Evolutionary conservation across 306 rosid species (phyloP).

Genomic region (Cyclanthera cordifolia): DNA sequence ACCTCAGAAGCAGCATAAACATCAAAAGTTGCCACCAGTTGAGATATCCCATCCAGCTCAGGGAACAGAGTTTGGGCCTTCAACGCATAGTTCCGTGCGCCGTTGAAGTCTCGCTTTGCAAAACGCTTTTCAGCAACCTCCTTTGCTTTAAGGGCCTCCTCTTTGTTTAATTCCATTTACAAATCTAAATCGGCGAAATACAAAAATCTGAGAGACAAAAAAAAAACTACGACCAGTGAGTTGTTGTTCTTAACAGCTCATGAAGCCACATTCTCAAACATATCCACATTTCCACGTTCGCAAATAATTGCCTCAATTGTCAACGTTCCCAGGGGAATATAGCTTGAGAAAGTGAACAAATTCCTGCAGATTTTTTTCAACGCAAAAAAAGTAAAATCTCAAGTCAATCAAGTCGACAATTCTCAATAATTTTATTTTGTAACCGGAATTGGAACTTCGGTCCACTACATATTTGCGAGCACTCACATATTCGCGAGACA

Average conservation of each 20-base stretch:
- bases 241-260: constrained; percentile 18
- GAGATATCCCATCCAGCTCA: constrained; percentile 77
- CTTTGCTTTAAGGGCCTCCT: constrained; percentile 73
- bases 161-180: constrained; percentile 72
- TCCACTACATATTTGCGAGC: no score
- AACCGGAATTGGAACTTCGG: no score
- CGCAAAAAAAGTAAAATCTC: background rate
- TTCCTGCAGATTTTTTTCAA: background rate
- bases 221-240: constrained; percentile 39
- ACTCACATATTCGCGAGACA: no score
- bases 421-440: background rate
- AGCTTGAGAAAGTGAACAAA: constrained; percentile 3
- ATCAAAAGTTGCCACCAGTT: constrained; percentile 83
- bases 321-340: constrained; percentile 5
- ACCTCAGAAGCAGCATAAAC: constrained; percentile 74
- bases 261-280: constrained; percentile 29
- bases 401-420: constrained; percentile 3
- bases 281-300: constrained; percentile 44
- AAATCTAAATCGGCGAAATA: constrained; percentile 32
- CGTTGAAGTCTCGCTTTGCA: constrained; percentile 48
- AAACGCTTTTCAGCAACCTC: constrained; percentile 79
- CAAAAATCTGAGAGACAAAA: constrained; percentile 21
- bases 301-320: constrained; percentile 20
- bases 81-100: constrained; percentile 57
- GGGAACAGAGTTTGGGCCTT: constrained; percentile 69